These are phyloP conservation scores for Penicillium silybi DNA, from an alignment of 495 filamentous ascomycete genomes.

Conservation along the genomic window DNA sequence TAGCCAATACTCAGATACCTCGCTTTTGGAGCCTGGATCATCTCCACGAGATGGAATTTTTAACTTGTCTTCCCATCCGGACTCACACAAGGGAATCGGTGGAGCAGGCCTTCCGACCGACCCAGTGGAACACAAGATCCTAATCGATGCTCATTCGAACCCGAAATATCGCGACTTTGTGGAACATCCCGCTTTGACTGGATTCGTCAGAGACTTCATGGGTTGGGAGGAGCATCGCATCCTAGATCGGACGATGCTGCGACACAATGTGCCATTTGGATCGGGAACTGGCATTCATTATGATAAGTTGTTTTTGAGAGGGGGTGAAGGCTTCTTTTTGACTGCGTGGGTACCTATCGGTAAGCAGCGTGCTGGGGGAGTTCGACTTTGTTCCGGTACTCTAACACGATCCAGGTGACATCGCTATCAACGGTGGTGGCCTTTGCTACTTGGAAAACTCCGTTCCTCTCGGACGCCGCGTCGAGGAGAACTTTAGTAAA, in stretches of 20 bases:
- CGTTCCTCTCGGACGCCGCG: constrained; percentile 8
- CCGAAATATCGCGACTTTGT: constrained; percentile 47
- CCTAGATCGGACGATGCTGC: constrained; percentile 38
- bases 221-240: constrained; percentile 46
- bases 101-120: constrained; percentile 35
- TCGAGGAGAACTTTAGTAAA: constrained; percentile 19
- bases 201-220: constrained; percentile 45
- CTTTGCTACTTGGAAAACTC: constrained; percentile 50
- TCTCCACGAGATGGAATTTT: constrained; percentile 39
- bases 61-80: constrained; percentile 35
- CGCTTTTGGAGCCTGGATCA: constrained; percentile 37
- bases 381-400: not conserved
- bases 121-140: constrained; percentile 32
- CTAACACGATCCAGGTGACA: constrained; percentile 30
- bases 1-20: constrained; percentile 41
- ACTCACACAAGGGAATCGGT: constrained; percentile 45
- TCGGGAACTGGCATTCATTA: constrained; percentile 54
- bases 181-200: constrained; percentile 42
- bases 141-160: constrained; percentile 44
- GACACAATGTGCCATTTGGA: constrained; percentile 52
- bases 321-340: constrained; percentile 46
- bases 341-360: constrained; percentile 57
- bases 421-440: constrained; percentile 46
- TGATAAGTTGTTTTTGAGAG: constrained; percentile 53
- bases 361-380: too few relatives aligned